These are phyloP conservation scores for Ostreobium quekettii DNA, from an alignment of 139 green algal genomes.

Conservation along the genomic window DNA sequence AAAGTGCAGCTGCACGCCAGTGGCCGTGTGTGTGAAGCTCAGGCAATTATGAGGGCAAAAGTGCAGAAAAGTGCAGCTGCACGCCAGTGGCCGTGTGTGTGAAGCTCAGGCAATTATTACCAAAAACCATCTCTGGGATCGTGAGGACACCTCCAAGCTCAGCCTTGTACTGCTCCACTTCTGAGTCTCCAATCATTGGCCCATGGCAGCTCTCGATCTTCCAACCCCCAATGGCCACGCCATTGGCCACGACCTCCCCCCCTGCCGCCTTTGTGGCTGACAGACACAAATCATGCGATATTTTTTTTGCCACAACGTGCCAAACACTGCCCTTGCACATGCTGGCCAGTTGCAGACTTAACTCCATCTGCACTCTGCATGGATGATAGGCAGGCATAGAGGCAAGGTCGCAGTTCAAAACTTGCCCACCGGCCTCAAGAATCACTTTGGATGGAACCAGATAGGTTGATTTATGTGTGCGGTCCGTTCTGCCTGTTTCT, in stretches of 20 bases:
- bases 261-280: too few species aligned
- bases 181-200: conserved; percentile 42
- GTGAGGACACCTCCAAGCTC: conserved; percentile 27
- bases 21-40: conserved; percentile 50
- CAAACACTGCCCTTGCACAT: too few species aligned
- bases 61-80: conserved; percentile 53
- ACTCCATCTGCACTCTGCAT: too few species aligned
- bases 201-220: conserved; percentile 27
- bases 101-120: conserved; percentile 44
- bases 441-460: too few species aligned
- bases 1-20: conserved; percentile 49
- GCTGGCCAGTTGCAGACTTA: too few species aligned
- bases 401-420: too few species aligned
- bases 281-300: too few species aligned
- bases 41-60: conserved; percentile 57
- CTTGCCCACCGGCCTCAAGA: too few species aligned
- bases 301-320: too few species aligned
- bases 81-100: conserved; percentile 49
- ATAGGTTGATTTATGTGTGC: too few species aligned
- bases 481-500: too few species aligned
- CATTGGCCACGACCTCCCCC: background rate
- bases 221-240: conserved; percentile 32
- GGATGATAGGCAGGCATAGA: too few species aligned
- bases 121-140: conserved; percentile 79
- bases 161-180: conserved; percentile 30